A percentile compares a stretch with the other conserved stretches of the same genome.
phyloP scores from a whole-genome alignment of 2,329 filamentous ascomycete genomes.

The Tothia fuscella region DNA sequence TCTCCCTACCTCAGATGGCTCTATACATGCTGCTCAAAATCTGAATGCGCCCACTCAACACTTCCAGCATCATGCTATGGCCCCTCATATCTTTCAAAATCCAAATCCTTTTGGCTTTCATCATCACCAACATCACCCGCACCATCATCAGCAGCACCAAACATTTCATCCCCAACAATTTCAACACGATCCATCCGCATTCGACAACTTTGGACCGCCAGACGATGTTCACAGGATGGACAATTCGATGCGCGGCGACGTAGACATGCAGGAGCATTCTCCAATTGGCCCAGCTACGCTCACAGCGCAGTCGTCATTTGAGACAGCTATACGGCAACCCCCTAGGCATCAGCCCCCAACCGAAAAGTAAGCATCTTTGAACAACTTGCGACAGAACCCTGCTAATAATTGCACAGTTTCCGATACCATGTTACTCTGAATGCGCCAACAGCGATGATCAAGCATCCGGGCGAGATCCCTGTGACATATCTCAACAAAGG shows the following conservation, averaged over 20 bases:
- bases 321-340: constrained; percentile 41
- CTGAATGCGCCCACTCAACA: constrained; percentile 52
- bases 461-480: constrained; percentile 77
- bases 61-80: constrained; percentile 43
- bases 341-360: constrained; percentile 26
- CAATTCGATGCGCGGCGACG: constrained; percentile 39
- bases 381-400: too few species aligned
- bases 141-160: constrained; percentile 31
- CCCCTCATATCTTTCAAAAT: constrained; percentile 40
- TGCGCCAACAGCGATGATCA: constrained; percentile 93
- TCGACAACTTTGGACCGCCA: constrained; percentile 62
- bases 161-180: constrained; percentile 70
- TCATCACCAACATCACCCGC: constrained; percentile 16
- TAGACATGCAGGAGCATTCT: constrained; percentile 49
- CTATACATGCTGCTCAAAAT: constrained; percentile 47
- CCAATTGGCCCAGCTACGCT: too few species aligned
- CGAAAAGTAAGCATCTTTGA: constrained; percentile 31
- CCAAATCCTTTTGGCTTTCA: constrained; percentile 59
- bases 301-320: too few species aligned
- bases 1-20: constrained; percentile 58
- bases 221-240: constrained; percentile 56
- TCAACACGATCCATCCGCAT: constrained; percentile 66
- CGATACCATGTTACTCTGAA: constrained; percentile 84
- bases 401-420: constrained; percentile 41
- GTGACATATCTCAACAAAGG: constrained; percentile 98